Percentiles rank a stretch among this genome's conserved stretches.
phyloP scores from a whole-genome alignment of 257 asterid species.

The Lantana camara region DNA sequence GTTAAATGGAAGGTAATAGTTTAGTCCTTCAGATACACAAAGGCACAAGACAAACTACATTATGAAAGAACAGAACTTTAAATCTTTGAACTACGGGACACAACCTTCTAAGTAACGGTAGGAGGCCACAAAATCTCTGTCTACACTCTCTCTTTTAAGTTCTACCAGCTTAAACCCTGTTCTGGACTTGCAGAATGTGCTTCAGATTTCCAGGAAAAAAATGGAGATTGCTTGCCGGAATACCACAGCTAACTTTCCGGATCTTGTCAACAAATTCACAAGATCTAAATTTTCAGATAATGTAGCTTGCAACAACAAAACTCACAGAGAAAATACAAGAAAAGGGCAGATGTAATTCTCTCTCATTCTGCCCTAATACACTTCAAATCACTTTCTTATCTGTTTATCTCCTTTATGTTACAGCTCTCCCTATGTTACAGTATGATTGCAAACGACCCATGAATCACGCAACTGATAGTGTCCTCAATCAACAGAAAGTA shows the following conservation, averaged over 20 bases:
- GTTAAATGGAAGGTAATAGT: constrained; percentile 11
- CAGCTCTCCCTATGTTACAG: constrained; percentile 5
- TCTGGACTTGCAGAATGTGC: constrained; percentile 2
- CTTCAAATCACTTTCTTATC: constrained; percentile 10
- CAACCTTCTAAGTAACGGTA: constrained; percentile 8
- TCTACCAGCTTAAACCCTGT: constrained; percentile 9
- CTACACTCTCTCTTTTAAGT: constrained; percentile 1
- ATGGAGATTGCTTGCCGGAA: constrained; percentile 7
- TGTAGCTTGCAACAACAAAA: no score
- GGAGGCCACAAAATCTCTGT: constrained; percentile 8
- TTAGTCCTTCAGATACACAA: background rate
- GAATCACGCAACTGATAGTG: constrained; percentile 3
- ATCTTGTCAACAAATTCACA: background rate
- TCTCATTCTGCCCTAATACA: background rate
- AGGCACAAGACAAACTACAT: background rate
- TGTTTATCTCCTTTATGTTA: background rate
- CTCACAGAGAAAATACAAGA: no score
- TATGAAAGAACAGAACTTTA: constrained; percentile 1
- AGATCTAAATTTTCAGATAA: background rate
- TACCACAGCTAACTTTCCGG: background rate
- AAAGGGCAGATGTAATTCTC: no score
- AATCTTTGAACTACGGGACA: background rate
- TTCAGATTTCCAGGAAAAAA: constrained; percentile 6
- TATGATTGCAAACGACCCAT: constrained; percentile 2
- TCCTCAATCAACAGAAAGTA: background rate